Conservation (phyloP, 495 filamentous ascomycete species). For the Astrothelium macrocarpum region DNA sequence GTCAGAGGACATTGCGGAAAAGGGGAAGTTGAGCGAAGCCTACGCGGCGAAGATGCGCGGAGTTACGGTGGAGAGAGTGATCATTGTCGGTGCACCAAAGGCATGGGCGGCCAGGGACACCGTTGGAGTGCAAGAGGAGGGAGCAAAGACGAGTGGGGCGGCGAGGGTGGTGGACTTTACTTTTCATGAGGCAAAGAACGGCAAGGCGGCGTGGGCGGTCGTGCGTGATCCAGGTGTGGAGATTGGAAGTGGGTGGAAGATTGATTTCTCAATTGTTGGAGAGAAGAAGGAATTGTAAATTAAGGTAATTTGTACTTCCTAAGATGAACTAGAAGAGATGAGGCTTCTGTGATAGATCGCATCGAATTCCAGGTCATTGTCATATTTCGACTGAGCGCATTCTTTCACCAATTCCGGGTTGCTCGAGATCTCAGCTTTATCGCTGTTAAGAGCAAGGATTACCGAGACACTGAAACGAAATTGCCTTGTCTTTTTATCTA, state of each 20-base stretch:
- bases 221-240: conserved; percentile 67
- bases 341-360: no score
- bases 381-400: no score
- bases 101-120: conserved; percentile 59
- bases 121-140: conserved; percentile 61
- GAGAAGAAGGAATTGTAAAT: background rate
- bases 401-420: no score
- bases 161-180: conserved; percentile 45
- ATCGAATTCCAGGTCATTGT: no score
- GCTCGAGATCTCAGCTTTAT: no score
- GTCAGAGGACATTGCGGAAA: conserved; percentile 41
- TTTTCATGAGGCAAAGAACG: conserved; percentile 48
- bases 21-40: conserved; percentile 51
- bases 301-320: no score
- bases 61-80: conserved; percentile 71
- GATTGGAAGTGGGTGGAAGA: conserved; percentile 74
- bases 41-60: conserved; percentile 67
- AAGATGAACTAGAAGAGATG: no score
- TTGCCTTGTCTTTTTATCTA: no score
- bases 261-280: conserved; percentile 46
- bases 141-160: conserved; percentile 41
- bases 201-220: conserved; percentile 67
- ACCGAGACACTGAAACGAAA: no score
- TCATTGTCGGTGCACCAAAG: conserved; percentile 67
- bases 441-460: no score